Base-by-base conservation (phyloP, 2,329 filamentous ascomycete species). In the Tympanopsis confertula region DNA sequence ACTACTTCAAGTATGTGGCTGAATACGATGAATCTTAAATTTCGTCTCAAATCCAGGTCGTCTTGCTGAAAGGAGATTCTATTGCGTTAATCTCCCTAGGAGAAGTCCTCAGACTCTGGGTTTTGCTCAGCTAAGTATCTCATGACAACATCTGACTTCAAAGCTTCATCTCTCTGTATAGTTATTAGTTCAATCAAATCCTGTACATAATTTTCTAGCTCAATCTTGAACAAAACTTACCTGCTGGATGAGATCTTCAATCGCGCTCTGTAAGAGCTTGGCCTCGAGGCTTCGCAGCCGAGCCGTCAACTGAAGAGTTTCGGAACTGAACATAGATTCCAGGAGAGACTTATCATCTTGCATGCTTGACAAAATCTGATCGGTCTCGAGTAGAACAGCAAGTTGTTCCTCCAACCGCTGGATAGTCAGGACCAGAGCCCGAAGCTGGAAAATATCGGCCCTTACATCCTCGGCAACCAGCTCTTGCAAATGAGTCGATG, bases 381-480 rank as follows among this genome's bases (percentile, higher is more conserved):
- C 30, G 7, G 30, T 33, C 15, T 10, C 15, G 7, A 10, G 30
- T 7, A 33, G 30, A 17, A 17, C 17, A 7, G 7, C 10, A 7
- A 33, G 30, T 33, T 33, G 30, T 13, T 10, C 17, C 17, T 33
- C 30, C 7, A 33, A 18, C 17, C 30, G 30, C 15, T 33, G 10
- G 7, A 33, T 10, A 7, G 17, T 33, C 7, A 33, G 30, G 7
- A 33, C 30, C 7, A 33, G 10, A 4, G 73, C 75, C 17, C 75
- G 69, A 19, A 80, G 61, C 35, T 66, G 60, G 49, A 69, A 79
- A 4, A 81, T 58, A 38, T 76, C 68, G 68, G 72, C 77, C 28
- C 67, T 47, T 1, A 58, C 55, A 43, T 33, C 30, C 15, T 7
- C 15, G 7, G 30, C 7, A 12, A 33, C 7, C 15, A 33, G 15